A percentile compares a stretch with the other conserved stretches of the same genome.
Conservation (phyloP, 345 rosid species). For the Brassica juncea region DNA sequence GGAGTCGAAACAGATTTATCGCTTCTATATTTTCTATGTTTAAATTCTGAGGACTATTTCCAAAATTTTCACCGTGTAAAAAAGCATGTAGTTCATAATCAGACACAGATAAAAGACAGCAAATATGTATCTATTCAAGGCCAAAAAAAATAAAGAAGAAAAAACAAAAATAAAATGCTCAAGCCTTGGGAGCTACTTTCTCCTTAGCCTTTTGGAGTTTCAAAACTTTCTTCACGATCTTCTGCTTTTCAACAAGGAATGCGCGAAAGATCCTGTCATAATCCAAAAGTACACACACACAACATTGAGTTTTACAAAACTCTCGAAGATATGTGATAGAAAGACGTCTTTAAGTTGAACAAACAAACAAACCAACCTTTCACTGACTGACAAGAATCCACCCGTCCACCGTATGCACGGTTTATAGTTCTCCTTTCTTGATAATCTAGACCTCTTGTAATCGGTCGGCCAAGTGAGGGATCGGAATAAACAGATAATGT, state of each 20-base stretch:
- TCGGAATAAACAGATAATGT: constrained; percentile 40
- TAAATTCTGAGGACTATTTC: too few species aligned
- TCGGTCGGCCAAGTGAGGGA: constrained; percentile 73
- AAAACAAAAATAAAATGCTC: neutral
- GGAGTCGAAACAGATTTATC: too few species aligned
- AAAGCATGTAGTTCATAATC: too few species aligned
- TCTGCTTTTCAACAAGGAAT: constrained; percentile 61
- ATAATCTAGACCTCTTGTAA: constrained; percentile 49
- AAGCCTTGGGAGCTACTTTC: constrained; percentile 40
- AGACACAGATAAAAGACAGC: neutral
- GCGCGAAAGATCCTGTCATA: constrained; percentile 60
- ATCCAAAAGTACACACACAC: neutral
- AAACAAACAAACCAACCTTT: constrained; percentile 48
- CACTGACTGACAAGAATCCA: constrained; percentile 57
- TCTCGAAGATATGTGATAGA: neutral
- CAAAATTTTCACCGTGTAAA: too few species aligned
- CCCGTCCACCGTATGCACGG: constrained; percentile 54
- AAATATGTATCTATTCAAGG: neutral
- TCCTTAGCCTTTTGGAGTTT: constrained; percentile 54
- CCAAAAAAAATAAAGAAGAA: neutral
- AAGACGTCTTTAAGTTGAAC: neutral
- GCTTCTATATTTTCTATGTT: too few species aligned
- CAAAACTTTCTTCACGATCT: constrained; percentile 6
- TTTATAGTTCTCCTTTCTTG: constrained; percentile 26
- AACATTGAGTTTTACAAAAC: neutral